These are phyloP conservation scores for Dactylellina sp. DNA, from an alignment of 2,329 filamentous ascomycete species.

Conservation along the genomic window DNA sequence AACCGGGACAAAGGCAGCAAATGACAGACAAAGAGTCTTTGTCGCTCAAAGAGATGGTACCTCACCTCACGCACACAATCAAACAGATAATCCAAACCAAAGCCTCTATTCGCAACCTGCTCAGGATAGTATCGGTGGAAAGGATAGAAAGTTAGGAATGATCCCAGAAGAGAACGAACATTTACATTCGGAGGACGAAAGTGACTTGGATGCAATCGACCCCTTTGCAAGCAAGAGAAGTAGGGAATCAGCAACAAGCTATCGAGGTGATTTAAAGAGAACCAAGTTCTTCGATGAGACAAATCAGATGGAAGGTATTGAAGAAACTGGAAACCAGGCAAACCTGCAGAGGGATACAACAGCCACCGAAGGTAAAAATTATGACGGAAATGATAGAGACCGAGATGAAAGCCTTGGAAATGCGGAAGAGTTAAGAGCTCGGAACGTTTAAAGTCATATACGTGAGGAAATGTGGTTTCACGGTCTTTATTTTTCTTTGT, in stretches of 20 bases:
- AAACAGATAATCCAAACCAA: no score
- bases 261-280: constrained; percentile 35
- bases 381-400: no score
- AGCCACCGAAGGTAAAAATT: no score
- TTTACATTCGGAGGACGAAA: constrained; percentile 12
- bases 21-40: no score
- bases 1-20: neutral
- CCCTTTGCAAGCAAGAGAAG: constrained; percentile 34
- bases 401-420: no score
- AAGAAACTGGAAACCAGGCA: neutral
- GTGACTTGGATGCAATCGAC: constrained; percentile 18
- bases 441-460: no score
- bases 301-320: constrained; percentile 16
- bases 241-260: constrained; percentile 26
- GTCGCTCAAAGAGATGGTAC: no score
- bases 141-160: constrained; percentile 31
- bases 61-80: no score
- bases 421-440: no score
- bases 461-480: no score
- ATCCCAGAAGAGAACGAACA: neutral
- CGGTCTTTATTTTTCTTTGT: no score
- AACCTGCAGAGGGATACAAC: neutral
- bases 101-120: no score
- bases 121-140: constrained; percentile 8
- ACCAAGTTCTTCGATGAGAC: constrained; percentile 16